A percentile compares a stretch with the other conserved stretches of the same genome.
Evolutionary conservation across 371 early-diverging fungal species (phyloP).

Genomic region (Chytridium lagenaria): DNA sequence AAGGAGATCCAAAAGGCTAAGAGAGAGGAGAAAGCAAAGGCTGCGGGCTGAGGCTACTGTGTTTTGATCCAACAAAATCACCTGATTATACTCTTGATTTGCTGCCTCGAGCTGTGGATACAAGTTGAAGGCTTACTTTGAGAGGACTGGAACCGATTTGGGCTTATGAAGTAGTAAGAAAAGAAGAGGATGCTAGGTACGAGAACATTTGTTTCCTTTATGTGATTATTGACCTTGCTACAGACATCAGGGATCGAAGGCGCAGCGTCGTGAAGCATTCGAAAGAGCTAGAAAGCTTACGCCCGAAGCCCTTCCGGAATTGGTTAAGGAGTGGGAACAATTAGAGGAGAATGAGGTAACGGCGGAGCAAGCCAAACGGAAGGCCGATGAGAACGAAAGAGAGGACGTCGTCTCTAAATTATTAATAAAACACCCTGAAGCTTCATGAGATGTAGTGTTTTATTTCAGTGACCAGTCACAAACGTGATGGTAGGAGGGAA

Average conservation of each 20-base stretch:
- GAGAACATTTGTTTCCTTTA: too few relatives aligned
- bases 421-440: too few relatives aligned
- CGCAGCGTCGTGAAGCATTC: conserved; percentile 28
- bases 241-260: conserved; percentile 17
- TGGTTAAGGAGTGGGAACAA: conserved; percentile 22
- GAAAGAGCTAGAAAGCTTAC: conserved; percentile 24
- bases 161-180: conserved; percentile 20
- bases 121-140: conserved; percentile 33
- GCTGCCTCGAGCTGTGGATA: conserved; percentile 22
- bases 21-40: background rate
- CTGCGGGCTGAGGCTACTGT: background rate
- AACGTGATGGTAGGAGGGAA: too few relatives aligned
- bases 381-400: conserved; percentile 19
- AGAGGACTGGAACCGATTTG: conserved; percentile 30
- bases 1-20: background rate
- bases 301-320: conserved; percentile 24
- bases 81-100: background rate
- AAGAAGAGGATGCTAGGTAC: conserved; percentile 10
- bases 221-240: too few relatives aligned
- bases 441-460: too few relatives aligned
- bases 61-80: background rate
- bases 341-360: conserved; percentile 34
- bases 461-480: too few relatives aligned
- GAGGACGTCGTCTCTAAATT: conserved; percentile 24
- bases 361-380: conserved; percentile 26